phyloP scores from a whole-genome alignment of 2,329 filamentous ascomycete genomes.

The Drechslerella dactyloides region DNA sequence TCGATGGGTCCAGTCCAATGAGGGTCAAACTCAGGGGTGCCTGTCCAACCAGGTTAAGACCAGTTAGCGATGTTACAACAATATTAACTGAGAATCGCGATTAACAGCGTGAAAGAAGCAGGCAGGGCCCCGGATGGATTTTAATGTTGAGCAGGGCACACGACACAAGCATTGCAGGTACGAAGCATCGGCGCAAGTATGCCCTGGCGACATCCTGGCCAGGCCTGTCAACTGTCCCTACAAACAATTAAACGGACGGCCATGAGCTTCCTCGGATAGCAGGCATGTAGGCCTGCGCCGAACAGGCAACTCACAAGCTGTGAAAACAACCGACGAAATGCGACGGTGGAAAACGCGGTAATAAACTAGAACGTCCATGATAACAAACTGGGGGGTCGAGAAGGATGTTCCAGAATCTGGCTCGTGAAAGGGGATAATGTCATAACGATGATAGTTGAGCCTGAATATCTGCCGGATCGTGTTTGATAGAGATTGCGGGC shows the following conservation, averaged over 20 bases:
- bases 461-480: slow-evolving; percentile 12
- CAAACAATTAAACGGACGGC: slow-evolving; percentile 25
- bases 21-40: slow-evolving; percentile 49
- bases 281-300: slow-evolving; percentile 29
- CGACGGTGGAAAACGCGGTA: slow-evolving; percentile 29
- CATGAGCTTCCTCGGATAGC: slow-evolving; percentile 43
- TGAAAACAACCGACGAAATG: slow-evolving; percentile 29
- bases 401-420: slow-evolving; percentile 9
- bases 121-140: neutral
- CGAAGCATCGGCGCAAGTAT: slow-evolving; percentile 7
- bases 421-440: slow-evolving; percentile 26
- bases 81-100: slow-evolving; percentile 43
- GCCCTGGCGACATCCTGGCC: slow-evolving; percentile 5
- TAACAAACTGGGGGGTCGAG: neutral
- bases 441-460: slow-evolving; percentile 18
- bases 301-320: slow-evolving; percentile 46
- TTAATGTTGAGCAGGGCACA: neutral
- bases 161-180: slow-evolving; percentile 9
- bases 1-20: slow-evolving; percentile 4
- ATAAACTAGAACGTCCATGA: slow-evolving; percentile 15
- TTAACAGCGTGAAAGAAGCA: slow-evolving; percentile 11
- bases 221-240: slow-evolving; percentile 11
- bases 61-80: slow-evolving; percentile 48
- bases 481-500: slow-evolving; percentile 44
- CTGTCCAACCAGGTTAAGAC: slow-evolving; percentile 45